Conservation (phyloP, 164 flowering plant species). For the Taxillus chinensis region DNA sequence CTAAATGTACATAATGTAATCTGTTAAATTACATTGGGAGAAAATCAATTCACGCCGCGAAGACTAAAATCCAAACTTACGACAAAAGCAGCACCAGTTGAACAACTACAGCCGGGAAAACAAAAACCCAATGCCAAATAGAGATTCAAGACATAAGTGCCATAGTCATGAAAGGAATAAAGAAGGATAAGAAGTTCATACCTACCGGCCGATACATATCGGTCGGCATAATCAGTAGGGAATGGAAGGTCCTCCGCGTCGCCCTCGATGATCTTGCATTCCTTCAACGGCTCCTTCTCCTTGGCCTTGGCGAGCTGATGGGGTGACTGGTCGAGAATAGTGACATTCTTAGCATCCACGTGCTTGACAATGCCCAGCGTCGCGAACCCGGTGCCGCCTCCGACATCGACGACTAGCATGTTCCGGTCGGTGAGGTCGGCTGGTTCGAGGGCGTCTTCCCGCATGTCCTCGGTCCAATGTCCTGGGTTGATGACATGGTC, state of each 20-base stretch:
- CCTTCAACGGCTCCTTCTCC: slow-evolving; percentile 63
- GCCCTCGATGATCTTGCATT: slow-evolving; percentile 54
- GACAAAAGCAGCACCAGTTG: too few species aligned
- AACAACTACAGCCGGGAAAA: too few species aligned
- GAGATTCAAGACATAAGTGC: too few species aligned
- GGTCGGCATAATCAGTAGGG: slow-evolving; percentile 56
- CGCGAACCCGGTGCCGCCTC: slow-evolving; percentile 74
- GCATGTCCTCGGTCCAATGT: slow-evolving; percentile 85
- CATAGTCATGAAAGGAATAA: too few species aligned
- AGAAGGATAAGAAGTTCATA: slow-evolving; percentile 6
- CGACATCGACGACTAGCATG: slow-evolving; percentile 63
- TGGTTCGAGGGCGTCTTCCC: slow-evolving; percentile 68
- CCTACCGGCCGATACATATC: slow-evolving; percentile 81
- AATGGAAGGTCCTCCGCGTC: slow-evolving; percentile 80
- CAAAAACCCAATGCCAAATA: too few species aligned
- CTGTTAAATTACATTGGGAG: too few species aligned
- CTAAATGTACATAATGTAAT: too few species aligned
- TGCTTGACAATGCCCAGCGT: slow-evolving; percentile 68
- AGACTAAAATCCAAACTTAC: too few species aligned
- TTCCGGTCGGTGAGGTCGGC: slow-evolving; percentile 44
- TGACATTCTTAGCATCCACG: slow-evolving; percentile 73
- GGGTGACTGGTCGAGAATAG: slow-evolving; percentile 70
- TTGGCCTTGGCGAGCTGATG: slow-evolving; percentile 80
- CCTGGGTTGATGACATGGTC: slow-evolving; percentile 64
- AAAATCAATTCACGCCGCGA: too few species aligned